Base-by-base conservation (phyloP, 2,329 filamentous ascomycete species). In the Neonectria faginata region DNA sequence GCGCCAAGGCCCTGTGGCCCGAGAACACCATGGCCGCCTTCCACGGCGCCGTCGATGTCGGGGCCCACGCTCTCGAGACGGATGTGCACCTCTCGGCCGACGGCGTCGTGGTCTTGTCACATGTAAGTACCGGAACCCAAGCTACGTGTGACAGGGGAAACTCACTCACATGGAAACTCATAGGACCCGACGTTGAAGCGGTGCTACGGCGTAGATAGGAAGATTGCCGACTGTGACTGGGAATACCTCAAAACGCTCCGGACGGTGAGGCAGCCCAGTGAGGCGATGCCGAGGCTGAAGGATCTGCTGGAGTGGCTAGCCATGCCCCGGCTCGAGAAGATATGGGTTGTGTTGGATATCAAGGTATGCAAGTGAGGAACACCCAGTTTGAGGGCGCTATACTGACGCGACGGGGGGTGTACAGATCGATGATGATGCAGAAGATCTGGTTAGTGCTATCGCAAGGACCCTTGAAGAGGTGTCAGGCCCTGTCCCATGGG, bases 21-120 rank as follows among this genome's bases (percentile, higher is more conserved):
- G 95, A 98, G 79, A 98, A 98, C 79, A 91, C 92, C 2, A 89
- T 97, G 85, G 86, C 84, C 16, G 91, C 92, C 8, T 97, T 97
- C 80, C 82, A 82, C 62, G 90, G 86, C 29, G 94, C 94, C 1
- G 85, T 95, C 2, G 82, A 88, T 33, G 89, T 88, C 18, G 93
- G 93, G 20, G 88, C 92, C 0, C 88, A 97, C 73, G 95, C 91
- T 0, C 82, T 98, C 29, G 95, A 98, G 81, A 97, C 93, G 18
- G 95, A 98, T 74, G 79, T 97, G 9, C 94, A 97, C 76, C 80
- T 97, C 36, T 90, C 92, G 14, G 88, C 86, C 66, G 95, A 98
- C 74, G 90, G 91, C 7, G 89, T 97, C 0, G 91, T 97, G 0
- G 92, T 98, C 10, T 81, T 98, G 44, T 93, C 91, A 50, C 94